A percentile compares a stretch with the other conserved stretches of the same genome.
Conservation (phyloP, 164 flowering plant species). For the Vitis riparia region DNA sequence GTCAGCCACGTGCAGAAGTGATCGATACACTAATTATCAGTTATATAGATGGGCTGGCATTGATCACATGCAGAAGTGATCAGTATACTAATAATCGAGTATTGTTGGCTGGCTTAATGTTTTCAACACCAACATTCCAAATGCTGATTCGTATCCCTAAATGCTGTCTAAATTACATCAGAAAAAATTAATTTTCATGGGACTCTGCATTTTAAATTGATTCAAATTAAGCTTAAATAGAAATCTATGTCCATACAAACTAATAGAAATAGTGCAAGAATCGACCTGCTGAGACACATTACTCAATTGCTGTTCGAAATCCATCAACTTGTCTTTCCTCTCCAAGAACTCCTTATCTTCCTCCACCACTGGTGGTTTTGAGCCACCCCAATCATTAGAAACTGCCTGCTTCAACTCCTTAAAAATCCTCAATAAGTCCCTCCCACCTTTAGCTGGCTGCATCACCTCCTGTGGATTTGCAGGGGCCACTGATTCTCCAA, state of each 20-base stretch:
- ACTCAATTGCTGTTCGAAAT: conserved; percentile 77
- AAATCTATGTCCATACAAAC: conserved; percentile 4
- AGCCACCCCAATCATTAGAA: conserved; percentile 83
- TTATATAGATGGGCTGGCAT: too few relatives aligned
- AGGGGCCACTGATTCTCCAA: conserved; percentile 53
- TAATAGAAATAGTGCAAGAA: not conserved
- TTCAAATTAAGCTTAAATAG: conserved; percentile 10
- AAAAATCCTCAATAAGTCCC: conserved; percentile 82
- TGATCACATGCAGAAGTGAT: too few relatives aligned
- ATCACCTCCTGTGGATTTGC: conserved; percentile 61
- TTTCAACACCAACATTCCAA: too few relatives aligned
- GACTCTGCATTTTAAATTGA: too few relatives aligned
- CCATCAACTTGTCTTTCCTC: conserved; percentile 73
- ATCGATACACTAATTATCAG: too few relatives aligned
- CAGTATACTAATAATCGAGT: too few relatives aligned
- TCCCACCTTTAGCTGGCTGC: conserved; percentile 90
- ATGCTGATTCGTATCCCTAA: too few relatives aligned
- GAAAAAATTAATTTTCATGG: too few relatives aligned
- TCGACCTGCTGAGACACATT: conserved; percentile 78
- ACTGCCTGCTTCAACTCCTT: conserved; percentile 90
- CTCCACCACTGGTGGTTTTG: conserved; percentile 66
- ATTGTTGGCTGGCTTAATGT: too few relatives aligned
- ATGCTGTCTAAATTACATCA: too few relatives aligned
- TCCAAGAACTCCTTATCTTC: conserved; percentile 92
- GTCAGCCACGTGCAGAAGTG: too few relatives aligned